These are phyloP conservation scores for Nicotiana benthamiana DNA, from an alignment of 257 asterid species.

Conservation along the genomic window DNA sequence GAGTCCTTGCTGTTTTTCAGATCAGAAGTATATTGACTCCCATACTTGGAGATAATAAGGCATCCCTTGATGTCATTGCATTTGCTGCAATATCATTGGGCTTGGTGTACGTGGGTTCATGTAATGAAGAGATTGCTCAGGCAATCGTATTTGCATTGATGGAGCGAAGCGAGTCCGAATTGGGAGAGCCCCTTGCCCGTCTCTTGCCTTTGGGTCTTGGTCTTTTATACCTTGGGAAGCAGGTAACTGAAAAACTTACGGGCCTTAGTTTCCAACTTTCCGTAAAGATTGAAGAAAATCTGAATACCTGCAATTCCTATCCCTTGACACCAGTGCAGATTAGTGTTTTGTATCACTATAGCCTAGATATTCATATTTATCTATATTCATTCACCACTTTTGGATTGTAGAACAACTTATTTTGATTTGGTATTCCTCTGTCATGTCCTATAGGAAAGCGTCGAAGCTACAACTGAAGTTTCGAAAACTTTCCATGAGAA, in stretches of 20 bases:
- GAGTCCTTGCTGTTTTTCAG: slow-evolving; percentile 27
- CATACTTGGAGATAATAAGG: slow-evolving; percentile 61
- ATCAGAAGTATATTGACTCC: slow-evolving; percentile 55
- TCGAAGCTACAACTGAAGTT: slow-evolving; percentile 82
- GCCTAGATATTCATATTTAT: not conserved
- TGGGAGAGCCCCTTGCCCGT: slow-evolving; percentile 77
- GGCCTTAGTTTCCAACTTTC: not conserved
- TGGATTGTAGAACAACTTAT: not conserved
- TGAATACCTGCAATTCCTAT: too few relatives aligned
- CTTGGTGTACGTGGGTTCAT: slow-evolving; percentile 80
- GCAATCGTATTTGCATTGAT: slow-evolving; percentile 70
- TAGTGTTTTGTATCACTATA: not conserved
- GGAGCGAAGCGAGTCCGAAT: slow-evolving; percentile 78
- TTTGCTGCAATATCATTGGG: slow-evolving; percentile 87
- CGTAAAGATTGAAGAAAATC: not conserved
- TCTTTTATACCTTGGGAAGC: slow-evolving; percentile 86
- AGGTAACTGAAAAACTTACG: slow-evolving; percentile 34
- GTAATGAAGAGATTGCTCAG: slow-evolving; percentile 84
- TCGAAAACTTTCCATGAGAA: slow-evolving; percentile 77
- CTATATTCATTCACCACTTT: not conserved
- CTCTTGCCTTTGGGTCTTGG: slow-evolving; percentile 93
- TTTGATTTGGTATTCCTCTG: slow-evolving; percentile 1
- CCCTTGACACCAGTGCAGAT: too few relatives aligned
- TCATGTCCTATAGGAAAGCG: slow-evolving; percentile 50
- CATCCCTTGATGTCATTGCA: slow-evolving; percentile 79